Evolutionary conservation across 176 grass and related monocot genomes (phyloP), one percentile per base, ranked within the genome.

Genomic region (Zoysia japonica): DNA sequence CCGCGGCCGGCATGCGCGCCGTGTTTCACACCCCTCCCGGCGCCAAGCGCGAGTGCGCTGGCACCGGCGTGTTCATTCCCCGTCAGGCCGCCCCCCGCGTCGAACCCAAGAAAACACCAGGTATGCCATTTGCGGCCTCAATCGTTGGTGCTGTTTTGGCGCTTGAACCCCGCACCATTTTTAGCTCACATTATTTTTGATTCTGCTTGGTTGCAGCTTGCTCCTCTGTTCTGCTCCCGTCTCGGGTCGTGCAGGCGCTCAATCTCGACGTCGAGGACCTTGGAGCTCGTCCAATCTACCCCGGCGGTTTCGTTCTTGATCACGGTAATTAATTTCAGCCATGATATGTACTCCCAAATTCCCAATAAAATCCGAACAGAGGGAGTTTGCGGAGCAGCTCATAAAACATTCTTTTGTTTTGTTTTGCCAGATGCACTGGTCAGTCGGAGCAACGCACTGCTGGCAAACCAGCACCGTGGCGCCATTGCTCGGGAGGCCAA

Each of bases 41-140:
- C 1, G 75, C 73, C 51, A 95, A 93, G 70, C 85, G 88, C 28
- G 96, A 99, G 78, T 89, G 90, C 36, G 44, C 82, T 46, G 96
- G 96, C 53, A 99, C 96, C 47, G 96, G 92, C 5, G 92, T 99
- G 19, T 99, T 99, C 82, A 77, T 99, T 38, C 96, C 96, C 0
- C 92, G 96, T 47, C 71, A 86, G 36, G 82, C 86, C 64, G 50
- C 76, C 9, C 80, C 79, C 5, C 36, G 28, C 28, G 28, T 73
- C 6, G 90, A 88, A 35, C 76, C 82, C 19, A 94, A 79, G 48
- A 99, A 96, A 61, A 99, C 76, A 54, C 65, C 88, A 42, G 77
- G 96, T 99, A 85, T 9, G 77, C 45, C 15, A 6, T 7, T 17
- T 3, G 6, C 17, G 4, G 7, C 35, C n/a, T 0, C 72, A 43